phyloP scores from a whole-genome alignment of 140 eudicot species.

The Stevia rebaudiana region DNA sequence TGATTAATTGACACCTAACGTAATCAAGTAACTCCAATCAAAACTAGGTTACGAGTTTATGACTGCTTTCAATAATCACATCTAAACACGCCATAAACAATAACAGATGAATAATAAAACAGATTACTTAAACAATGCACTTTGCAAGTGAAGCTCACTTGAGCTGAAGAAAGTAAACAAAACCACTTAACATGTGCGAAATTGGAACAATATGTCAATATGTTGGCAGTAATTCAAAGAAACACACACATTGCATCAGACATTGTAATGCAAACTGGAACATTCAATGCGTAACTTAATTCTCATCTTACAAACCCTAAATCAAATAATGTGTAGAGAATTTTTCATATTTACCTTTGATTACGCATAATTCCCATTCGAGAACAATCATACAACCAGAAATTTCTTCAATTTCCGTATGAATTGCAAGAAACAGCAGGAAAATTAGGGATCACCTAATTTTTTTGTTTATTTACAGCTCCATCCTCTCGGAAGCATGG shows the following conservation, averaged over 20 bases:
- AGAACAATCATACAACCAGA: slow-evolving; percentile 7
- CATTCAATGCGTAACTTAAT: neutral
- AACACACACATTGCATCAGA: neutral
- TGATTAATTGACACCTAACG: neutral
- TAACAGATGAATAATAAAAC: neutral
- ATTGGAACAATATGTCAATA: neutral
- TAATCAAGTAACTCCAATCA: neutral
- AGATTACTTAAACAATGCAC: neutral
- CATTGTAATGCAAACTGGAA: slow-evolving; percentile 4
- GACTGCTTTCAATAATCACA: neutral
- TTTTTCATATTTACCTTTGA: neutral
- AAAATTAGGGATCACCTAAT: slow-evolving; percentile 12
- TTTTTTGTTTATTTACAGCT: slow-evolving; percentile 7
- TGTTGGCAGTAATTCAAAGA: neutral
- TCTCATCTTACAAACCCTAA: slow-evolving; percentile 20
- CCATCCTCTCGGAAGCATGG: slow-evolving; percentile 12
- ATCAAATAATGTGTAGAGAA: neutral
- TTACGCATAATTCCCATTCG: slow-evolving; percentile 8
- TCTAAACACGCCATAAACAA: neutral
- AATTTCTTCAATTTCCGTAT: neutral
- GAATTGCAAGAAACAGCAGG: neutral
- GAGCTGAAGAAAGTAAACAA: slow-evolving; percentile 9
- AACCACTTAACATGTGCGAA: slow-evolving; percentile 1
- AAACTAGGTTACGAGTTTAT: neutral
- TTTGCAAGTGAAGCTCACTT: slow-evolving; percentile 16